Evolutionary conservation across 176 grass and related monocot genomes (phyloP).

Genomic region (Paspalum vaginatum): DNA sequence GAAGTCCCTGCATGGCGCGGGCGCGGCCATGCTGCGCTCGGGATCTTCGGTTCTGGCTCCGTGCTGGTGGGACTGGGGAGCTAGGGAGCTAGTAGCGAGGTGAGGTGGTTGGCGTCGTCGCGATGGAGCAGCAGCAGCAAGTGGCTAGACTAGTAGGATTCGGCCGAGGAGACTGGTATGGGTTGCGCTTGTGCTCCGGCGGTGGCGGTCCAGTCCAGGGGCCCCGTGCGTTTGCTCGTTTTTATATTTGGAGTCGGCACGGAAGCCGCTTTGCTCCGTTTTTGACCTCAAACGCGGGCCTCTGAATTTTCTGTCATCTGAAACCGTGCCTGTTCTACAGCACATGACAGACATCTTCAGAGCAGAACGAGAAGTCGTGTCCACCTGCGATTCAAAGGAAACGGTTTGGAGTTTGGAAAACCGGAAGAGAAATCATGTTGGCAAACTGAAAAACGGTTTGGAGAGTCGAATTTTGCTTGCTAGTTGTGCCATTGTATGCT

Average conservation of each 20-base stretch:
- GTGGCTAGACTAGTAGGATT: neutral
- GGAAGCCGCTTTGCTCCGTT: no score
- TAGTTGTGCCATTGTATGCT: no score
- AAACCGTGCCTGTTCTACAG: slow-evolving; percentile 2
- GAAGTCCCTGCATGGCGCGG: slow-evolving; percentile 54
- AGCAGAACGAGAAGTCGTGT: no score
- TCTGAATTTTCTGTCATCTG: neutral
- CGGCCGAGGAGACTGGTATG: neutral
- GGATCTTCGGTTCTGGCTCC: slow-evolving; percentile 25
- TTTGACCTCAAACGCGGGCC: no score
- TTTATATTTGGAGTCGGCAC: slow-evolving; percentile 25
- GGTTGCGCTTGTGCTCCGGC: no score
- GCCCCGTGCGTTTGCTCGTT: neutral
- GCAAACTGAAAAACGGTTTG: no score
- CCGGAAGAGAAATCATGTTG: no score
- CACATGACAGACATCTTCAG: neutral
- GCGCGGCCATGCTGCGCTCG: slow-evolving; percentile 31
- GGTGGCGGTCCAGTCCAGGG: no score
- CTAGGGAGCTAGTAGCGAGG: slow-evolving; percentile 12
- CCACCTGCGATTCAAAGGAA: no score
- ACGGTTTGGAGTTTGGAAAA: no score
- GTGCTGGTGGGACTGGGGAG: neutral
- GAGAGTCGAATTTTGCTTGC: no score
- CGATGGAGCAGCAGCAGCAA: neutral
- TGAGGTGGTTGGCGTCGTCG: slow-evolving; percentile 13